Percentiles rank a stretch among this genome's conserved stretches.
phyloP scores from a whole-genome alignment of 176 grass and related monocot genomes.

The Secale cereale region DNA sequence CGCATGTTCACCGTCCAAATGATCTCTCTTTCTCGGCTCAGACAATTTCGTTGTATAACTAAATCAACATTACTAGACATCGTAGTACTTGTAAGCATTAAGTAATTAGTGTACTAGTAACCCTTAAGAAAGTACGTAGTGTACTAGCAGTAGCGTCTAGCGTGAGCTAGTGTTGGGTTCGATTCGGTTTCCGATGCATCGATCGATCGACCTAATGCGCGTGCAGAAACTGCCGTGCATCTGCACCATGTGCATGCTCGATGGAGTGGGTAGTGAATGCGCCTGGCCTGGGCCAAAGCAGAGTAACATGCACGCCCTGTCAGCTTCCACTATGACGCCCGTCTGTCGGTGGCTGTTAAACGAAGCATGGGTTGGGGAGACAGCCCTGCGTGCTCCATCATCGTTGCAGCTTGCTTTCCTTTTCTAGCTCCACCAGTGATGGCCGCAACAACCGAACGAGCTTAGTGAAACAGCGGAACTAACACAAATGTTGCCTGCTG shows the following conservation, averaged over 20 bases:
- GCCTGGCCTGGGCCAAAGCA: neutral
- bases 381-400: neutral
- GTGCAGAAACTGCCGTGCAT: neutral
- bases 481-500: neutral
- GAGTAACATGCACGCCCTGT: slow-evolving; percentile 14
- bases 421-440: neutral
- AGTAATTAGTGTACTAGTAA: neutral
- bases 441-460: neutral
- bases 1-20: neutral
- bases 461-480: neutral
- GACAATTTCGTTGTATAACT: too few species aligned
- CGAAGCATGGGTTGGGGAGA: neutral
- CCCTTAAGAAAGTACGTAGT: neutral
- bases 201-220: neutral
- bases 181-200: neutral
- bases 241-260: slow-evolving; percentile 5
- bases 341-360: neutral
- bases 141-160: too few species aligned
- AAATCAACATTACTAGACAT: too few species aligned
- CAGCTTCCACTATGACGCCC: neutral
- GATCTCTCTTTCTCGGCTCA: neutral
- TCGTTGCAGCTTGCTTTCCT: neutral
- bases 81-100: too few species aligned
- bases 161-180: neutral
- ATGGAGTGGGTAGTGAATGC: slow-evolving; percentile 4